phyloP scores from a whole-genome alignment of 805 yeast species.

The Ogataea nitratoaversa region DNA sequence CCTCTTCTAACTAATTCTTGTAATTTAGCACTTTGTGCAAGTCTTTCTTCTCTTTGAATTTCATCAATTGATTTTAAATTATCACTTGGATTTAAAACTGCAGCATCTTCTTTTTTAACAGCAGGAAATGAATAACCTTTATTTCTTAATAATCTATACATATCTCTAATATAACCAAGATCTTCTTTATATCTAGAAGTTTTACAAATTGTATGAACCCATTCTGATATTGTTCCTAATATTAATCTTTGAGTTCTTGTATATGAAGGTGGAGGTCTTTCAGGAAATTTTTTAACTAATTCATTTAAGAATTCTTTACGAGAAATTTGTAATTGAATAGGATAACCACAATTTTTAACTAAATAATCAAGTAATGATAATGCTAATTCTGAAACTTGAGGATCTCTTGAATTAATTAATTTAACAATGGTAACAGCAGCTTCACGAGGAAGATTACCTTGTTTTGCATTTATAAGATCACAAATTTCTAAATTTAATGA shows the following conservation, averaged over 20 bases:
- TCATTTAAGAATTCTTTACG: conserved; percentile 93
- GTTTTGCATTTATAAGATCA: conserved; percentile 87
- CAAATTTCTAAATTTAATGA: conserved; percentile 88
- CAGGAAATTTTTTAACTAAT: conserved; percentile 89
- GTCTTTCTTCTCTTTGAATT: conserved; percentile 84
- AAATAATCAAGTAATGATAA: conserved; percentile 70
- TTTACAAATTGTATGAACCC: conserved; percentile 93
- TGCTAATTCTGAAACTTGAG: conserved; percentile 81
- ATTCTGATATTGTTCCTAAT: conserved; percentile 89
- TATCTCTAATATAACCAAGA: conserved; percentile 85
- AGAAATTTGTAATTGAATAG: conserved; percentile 90
- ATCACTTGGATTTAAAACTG: conserved; percentile 88
- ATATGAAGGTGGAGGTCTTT: conserved; percentile 84
- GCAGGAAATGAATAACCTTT: conserved; percentile 95
- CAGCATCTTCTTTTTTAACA: conserved; percentile 82
- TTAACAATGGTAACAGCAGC: conserved; percentile 85
- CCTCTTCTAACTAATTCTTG: conserved; percentile 96
- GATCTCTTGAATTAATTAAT: conserved; percentile 74
- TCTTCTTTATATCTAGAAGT: conserved; percentile 90
- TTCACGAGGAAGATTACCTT: conserved; percentile 86
- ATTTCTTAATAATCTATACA: conserved; percentile 85
- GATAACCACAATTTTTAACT: conserved; percentile 97
- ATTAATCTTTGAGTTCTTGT: conserved; percentile 79
- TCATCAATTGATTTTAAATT: conserved; percentile 84
- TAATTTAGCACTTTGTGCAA: conserved; percentile 90